Percentiles rank a stretch among this genome's conserved stretches.
phyloP scores from a whole-genome alignment of 371 early-diverging fungal genomes.

The Mucor racemosus region DNA sequence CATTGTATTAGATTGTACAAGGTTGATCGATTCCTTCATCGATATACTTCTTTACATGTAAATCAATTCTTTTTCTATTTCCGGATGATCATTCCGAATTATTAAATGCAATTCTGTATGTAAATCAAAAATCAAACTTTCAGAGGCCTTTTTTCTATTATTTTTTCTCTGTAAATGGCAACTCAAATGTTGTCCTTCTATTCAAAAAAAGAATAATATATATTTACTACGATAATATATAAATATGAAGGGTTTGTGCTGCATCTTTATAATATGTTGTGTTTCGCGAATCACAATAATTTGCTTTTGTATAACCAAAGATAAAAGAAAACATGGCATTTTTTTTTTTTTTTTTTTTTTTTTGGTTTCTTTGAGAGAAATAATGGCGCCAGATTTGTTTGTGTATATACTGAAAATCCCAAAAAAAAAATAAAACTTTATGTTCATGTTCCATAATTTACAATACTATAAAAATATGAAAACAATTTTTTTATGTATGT shows the following conservation, averaged over 20 bases:
- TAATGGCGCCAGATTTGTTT: not conserved
- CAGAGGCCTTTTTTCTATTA: not conserved
- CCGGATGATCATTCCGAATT: not conserved
- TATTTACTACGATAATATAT: not conserved
- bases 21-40: not conserved
- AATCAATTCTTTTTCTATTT: not conserved
- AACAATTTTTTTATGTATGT: not conserved
- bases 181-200: not conserved
- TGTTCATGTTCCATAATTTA: not conserved
- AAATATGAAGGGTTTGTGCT: not conserved
- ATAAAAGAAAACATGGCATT: not conserved
- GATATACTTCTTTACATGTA: not conserved
- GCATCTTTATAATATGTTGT: not conserved
- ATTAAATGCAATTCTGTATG: not conserved
- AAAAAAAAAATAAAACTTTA: not conserved
- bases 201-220: not conserved
- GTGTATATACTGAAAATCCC: not conserved
- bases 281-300: slow-evolving; percentile 2
- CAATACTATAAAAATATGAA: not conserved
- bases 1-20: not conserved
- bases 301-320: not conserved
- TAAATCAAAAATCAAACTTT: not conserved
- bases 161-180: slow-evolving; percentile 1
- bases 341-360: not conserved
- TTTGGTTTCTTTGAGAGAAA: not conserved